Percentiles rank a stretch among this genome's conserved stretches.
Conservation (phyloP, 1,284 basidiomycete genomes). For the Bondarzewia mesenterica region DNA sequence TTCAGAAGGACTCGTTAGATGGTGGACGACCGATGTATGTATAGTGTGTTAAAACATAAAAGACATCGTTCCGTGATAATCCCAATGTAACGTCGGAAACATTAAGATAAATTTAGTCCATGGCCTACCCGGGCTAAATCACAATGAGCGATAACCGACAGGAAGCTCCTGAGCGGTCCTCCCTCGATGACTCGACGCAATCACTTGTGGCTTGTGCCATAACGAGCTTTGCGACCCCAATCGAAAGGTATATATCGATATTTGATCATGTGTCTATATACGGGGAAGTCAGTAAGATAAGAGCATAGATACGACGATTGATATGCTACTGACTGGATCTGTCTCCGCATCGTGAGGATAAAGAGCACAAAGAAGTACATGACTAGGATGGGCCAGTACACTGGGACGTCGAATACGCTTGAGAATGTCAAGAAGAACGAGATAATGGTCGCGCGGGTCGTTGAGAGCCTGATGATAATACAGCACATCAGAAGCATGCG, state of each 20-base stretch:
- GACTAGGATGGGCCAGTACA: constrained; percentile 97
- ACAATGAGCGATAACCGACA: too few relatives aligned
- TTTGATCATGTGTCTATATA: constrained; percentile 91
- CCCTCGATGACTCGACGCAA: neutral
- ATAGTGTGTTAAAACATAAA: too few relatives aligned
- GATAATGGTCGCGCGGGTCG: constrained; percentile 83
- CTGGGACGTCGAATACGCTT: constrained; percentile 85
- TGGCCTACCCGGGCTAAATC: too few relatives aligned
- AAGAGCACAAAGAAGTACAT: constrained; percentile 89
- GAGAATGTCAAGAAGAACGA: constrained; percentile 78
- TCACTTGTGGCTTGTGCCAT: constrained; percentile 31
- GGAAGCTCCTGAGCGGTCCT: neutral
- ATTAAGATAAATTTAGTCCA: too few relatives aligned
- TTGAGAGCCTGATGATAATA: constrained; percentile 63
- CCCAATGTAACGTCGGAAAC: too few relatives aligned
- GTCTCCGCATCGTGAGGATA: constrained; percentile 84
- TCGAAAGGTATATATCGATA: constrained; percentile 95
- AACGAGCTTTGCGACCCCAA: constrained; percentile 79
- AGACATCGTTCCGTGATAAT: too few relatives aligned
- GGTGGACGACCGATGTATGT: too few relatives aligned
- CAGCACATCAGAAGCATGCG: neutral
- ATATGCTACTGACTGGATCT: constrained; percentile 74
- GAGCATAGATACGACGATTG: neutral
- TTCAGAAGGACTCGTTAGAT: too few relatives aligned
- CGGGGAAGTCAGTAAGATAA: constrained; percentile 1